Conservation (phyloP, 768 basidiomycete genomes). For the Daedaleopsis sinensis region DNA sequence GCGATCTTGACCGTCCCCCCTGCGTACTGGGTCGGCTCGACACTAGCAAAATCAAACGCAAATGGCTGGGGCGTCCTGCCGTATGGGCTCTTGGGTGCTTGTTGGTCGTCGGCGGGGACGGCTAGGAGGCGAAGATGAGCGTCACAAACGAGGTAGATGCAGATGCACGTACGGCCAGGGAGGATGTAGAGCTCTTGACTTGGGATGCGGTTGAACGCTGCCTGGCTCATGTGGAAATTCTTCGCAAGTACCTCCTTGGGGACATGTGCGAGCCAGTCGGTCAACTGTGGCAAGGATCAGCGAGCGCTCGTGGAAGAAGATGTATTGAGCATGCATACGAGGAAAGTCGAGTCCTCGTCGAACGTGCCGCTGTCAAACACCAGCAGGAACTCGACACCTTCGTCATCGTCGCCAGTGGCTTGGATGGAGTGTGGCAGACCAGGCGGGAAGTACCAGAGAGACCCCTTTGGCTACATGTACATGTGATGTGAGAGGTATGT, state of each 20-base stretch:
- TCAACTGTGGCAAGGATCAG: conserved; percentile 21
- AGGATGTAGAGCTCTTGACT: conserved; percentile 33
- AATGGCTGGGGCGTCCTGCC: conserved; percentile 48
- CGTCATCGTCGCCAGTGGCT: conserved; percentile 31
- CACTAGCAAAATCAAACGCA: conserved; percentile 50
- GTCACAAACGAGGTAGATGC: not conserved
- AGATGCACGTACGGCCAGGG: conserved; percentile 21
- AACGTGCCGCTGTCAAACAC: conserved; percentile 47
- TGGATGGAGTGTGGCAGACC: conserved; percentile 42
- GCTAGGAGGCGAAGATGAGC: conserved; percentile 15
- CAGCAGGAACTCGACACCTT: conserved; percentile 30
- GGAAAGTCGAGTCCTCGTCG: conserved; percentile 38
- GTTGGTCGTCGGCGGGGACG: conserved; percentile 33
- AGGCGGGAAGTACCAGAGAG: conserved; percentile 41
- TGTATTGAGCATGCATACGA: conserved; percentile 16
- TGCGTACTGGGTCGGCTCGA: conserved; percentile 43
- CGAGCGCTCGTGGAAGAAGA: not conserved
- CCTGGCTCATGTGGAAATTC: conserved; percentile 32
- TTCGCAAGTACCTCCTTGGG: conserved; percentile 43
- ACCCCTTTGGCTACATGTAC: conserved; percentile 30
- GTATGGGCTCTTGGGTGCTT: conserved; percentile 44
- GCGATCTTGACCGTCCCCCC: conserved; percentile 46
- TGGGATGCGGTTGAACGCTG: conserved; percentile 33
- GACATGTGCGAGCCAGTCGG: conserved; percentile 34
- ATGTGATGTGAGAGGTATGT: not conserved